Evolutionary conservation across 2,329 filamentous ascomycete genomes (phyloP).

Genomic region (Ceratocystis cacaofunesta): DNA sequence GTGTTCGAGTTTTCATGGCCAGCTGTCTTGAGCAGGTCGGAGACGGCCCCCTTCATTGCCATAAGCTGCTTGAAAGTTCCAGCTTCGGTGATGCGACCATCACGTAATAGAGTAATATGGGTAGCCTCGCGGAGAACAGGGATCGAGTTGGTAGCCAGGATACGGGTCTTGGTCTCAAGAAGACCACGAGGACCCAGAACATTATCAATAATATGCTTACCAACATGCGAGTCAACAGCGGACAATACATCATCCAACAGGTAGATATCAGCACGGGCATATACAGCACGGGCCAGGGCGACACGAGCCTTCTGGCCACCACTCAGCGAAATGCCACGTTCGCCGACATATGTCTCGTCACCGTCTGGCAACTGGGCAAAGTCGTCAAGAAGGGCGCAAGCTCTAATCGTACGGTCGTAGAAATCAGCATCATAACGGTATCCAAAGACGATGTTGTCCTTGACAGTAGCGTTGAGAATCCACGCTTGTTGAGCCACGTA

Average conservation of each 20-base stretch:
- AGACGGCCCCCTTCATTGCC: constrained; percentile 84
- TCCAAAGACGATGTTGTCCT: constrained; percentile 93
- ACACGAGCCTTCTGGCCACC: constrained; percentile 92
- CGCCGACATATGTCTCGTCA: constrained; percentile 90
- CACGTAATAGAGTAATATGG: constrained; percentile 70
- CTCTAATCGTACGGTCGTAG: constrained; percentile 82
- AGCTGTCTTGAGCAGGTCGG: constrained; percentile 66
- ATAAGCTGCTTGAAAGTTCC: constrained; percentile 84
- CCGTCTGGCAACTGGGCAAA: constrained; percentile 87
- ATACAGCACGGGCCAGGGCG: constrained; percentile 83
- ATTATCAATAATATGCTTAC: constrained; percentile 84
- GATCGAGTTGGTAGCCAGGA: constrained; percentile 91
- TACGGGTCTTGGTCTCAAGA: constrained; percentile 70
- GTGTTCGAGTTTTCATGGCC: constrained; percentile 38
- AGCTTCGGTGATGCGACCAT: constrained; percentile 69
- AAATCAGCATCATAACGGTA: constrained; percentile 87
- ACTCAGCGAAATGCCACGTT: constrained; percentile 88
- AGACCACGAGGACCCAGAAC: constrained; percentile 78
- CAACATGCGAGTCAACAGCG: constrained; percentile 96
- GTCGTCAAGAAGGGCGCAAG: constrained; percentile 81
- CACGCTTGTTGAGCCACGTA: constrained; percentile 89
- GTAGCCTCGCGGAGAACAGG: constrained; percentile 79
- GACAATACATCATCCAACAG: constrained; percentile 87
- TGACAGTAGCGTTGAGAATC: constrained; percentile 96
- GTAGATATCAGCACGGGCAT: constrained; percentile 92